Evolutionary conservation across 768 basidiomycete species (phyloP).

Genomic region (Paxillus involutus): DNA sequence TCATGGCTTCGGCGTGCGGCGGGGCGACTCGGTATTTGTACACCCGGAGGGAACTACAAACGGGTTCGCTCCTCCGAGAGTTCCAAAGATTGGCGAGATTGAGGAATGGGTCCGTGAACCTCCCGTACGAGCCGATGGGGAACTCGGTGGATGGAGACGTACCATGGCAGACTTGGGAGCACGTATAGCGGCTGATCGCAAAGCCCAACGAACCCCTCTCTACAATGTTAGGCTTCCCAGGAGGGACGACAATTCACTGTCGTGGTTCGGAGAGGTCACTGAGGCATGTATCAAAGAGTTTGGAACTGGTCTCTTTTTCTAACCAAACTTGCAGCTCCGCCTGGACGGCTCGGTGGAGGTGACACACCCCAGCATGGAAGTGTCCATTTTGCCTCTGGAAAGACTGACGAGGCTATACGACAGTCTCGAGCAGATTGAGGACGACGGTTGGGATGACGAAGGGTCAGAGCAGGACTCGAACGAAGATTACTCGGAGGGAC

Average conservation of each 20-base stretch:
- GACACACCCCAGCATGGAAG: conserved; percentile 58
- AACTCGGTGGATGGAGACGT: conserved; percentile 69
- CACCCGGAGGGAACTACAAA: conserved; percentile 71
- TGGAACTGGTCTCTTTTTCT: conserved; percentile 2
- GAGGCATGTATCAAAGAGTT: conserved; percentile 44
- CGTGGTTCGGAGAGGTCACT: conserved; percentile 89
- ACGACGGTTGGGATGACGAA: conserved; percentile 55
- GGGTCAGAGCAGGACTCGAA: conserved; percentile 32
- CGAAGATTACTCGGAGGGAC: conserved; percentile 42
- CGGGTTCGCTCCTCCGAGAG: conserved; percentile 62
- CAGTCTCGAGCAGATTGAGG: conserved; percentile 77
- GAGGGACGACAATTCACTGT: conserved; percentile 41
- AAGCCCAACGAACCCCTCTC: conserved; percentile 38
- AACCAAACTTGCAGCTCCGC: conserved; percentile 48
- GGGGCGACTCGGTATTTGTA: conserved; percentile 85
- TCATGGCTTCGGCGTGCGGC: conserved; percentile 75
- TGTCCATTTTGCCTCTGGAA: conserved; percentile 55
- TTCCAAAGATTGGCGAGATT: conserved; percentile 84
- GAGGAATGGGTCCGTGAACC: conserved; percentile 76
- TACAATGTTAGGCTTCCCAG: conserved; percentile 43
- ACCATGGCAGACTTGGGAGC: conserved; percentile 68
- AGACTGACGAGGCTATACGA: conserved; percentile 78
- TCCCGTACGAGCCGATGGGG: conserved; percentile 46
- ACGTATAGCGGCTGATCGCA: conserved; percentile 49
- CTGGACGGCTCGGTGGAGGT: conserved; percentile 75